These are phyloP conservation scores for Cytospora schulzeri DNA, from an alignment of 2,329 filamentous ascomycete genomes.

Conservation along the genomic window DNA sequence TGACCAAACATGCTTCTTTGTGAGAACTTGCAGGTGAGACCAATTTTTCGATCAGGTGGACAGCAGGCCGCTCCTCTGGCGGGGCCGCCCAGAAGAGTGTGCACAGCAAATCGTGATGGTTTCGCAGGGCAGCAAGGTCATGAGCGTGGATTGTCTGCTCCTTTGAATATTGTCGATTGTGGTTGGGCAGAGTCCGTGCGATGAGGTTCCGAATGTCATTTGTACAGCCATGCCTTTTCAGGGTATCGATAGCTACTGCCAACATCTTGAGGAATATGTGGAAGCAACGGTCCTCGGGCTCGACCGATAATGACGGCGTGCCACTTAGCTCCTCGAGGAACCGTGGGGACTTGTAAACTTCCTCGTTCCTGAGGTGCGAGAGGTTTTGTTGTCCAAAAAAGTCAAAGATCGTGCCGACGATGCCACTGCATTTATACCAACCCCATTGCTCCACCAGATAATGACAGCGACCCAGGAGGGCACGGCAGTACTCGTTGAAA, in stretches of 20 bases:
- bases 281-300: conserved; percentile 63
- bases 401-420: conserved; percentile 66
- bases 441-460: conserved; percentile 67
- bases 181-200: conserved; percentile 65
- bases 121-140: conserved; percentile 65
- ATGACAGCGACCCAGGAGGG: conserved; percentile 62
- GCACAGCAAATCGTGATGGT: conserved; percentile 69
- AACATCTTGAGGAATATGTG: conserved; percentile 69
- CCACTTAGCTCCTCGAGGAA: conserved; percentile 60
- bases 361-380: conserved; percentile 65
- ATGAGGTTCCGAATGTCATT: conserved; percentile 66
- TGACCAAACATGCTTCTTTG: conserved; percentile 67
- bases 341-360: conserved; percentile 60
- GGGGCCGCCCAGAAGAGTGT: conserved; percentile 68
- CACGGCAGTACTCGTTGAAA: conserved; percentile 67
- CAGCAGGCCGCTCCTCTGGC: conserved; percentile 52
- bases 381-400: conserved; percentile 67
- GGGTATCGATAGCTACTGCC: conserved; percentile 56
- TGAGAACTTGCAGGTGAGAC: conserved; percentile 63
- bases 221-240: conserved; percentile 48
- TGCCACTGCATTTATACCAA: conserved; percentile 59
- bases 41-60: conserved; percentile 60
- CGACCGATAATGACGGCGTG: conserved; percentile 50
- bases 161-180: conserved; percentile 65
- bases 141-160: conserved; percentile 61